Evolutionary conservation across 164 flowering plant species (phyloP).

Genomic region (Annona cherimola): DNA sequence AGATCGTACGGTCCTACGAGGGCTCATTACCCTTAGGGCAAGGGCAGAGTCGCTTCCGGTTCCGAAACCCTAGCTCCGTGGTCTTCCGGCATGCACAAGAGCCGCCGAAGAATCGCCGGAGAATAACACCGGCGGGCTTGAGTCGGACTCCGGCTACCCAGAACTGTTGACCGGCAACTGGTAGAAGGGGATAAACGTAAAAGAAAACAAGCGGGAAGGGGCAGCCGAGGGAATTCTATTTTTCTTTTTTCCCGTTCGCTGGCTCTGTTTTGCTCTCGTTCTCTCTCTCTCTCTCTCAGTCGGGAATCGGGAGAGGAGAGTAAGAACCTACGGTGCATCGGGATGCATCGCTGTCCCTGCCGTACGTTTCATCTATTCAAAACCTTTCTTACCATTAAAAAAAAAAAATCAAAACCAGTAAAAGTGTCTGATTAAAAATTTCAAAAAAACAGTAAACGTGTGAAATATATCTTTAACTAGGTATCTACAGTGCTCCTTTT

Average conservation of each 20-base stretch:
- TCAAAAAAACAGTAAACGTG: too few relatives aligned
- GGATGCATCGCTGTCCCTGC: too few relatives aligned
- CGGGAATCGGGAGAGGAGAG: too few relatives aligned
- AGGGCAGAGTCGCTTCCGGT: background rate
- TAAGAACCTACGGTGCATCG: too few relatives aligned
- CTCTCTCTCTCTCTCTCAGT: too few relatives aligned
- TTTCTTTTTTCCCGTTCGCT: background rate
- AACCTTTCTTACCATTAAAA: too few relatives aligned
- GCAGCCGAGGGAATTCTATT: background rate
- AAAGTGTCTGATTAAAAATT: too few relatives aligned
- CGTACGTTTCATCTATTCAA: too few relatives aligned
- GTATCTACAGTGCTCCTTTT: too few relatives aligned
- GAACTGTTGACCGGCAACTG: background rate
- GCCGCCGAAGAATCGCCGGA: background rate
- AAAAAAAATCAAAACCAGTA: too few relatives aligned
- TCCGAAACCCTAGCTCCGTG: slow-evolving; percentile 10
- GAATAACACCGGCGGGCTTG: background rate
- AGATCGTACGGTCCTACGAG: slow-evolving; percentile 39
- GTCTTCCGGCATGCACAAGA: slow-evolving; percentile 13
- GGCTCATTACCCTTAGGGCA: slow-evolving; percentile 33
- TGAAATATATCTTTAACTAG: too few relatives aligned
- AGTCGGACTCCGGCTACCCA: slow-evolving; percentile 1
- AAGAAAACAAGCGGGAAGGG: background rate
- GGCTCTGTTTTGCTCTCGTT: too few relatives aligned
- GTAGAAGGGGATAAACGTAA: background rate